Base-by-base conservation (phyloP, 768 basidiomycete species). In the Mycena amicta region DNA sequence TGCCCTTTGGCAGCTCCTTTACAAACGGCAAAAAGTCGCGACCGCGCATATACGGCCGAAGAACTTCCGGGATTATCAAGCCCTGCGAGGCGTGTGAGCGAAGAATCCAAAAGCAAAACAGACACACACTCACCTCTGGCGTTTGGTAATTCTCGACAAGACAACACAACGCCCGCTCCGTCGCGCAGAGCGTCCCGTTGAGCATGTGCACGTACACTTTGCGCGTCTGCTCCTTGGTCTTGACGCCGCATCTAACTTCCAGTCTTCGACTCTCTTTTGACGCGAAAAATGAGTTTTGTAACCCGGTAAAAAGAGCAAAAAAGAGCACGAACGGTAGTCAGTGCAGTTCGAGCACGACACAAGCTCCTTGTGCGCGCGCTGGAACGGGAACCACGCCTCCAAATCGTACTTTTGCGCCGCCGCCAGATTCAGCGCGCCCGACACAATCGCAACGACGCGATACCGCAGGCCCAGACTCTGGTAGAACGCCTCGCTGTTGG, bases 311-410 rank as follows among this genome's bases (percentile, higher is more conserved):
- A 13, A 18, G 50, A 6, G 28, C 31, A 16, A 15, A 13, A 27
- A 52, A 18, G 11, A 18, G 13, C 25, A 84, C 93, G 76, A 70
- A 98, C 96, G 97, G 74, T 99, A 98, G 72, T 98, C 97, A 22
- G 96, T 98, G 77, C 97, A 99, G 72, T 99, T 99, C 70, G 93
- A 95, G 72, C 94, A 95, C 64, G 92, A 95, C 33, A 98, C 97
- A 40, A 99, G 79, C 79, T 99, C 97, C 80, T 98, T 99, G 80
- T 95, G 95, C 52, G 81, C 88, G 50, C 87, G 87, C 75, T 98
- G 97, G 84, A 93, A 98, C 2, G 97, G 97, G 83, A 99, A 99
- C 93, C 95, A 99, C 57, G 97, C 97, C 75, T 99, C 97, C 59
- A 99, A 73, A 74, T 99, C 97, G 71, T 89, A 93, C 78, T 99